Percentiles rank a stretch among this genome's conserved stretches.
Conservation (phyloP, 257 asterid species). For the Striga asiatica region DNA sequence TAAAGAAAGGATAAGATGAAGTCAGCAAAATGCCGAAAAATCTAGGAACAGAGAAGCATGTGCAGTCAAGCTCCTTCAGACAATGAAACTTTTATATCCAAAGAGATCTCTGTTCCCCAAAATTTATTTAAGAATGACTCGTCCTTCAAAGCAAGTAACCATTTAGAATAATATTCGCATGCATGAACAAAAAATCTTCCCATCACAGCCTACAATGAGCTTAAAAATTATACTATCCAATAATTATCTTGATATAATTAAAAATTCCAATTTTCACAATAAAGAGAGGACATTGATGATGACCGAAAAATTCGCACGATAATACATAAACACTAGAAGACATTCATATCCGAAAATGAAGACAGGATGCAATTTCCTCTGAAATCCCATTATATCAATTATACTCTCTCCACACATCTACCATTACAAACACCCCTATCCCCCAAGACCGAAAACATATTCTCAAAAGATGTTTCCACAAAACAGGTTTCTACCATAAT, state of each 20-base stretch:
- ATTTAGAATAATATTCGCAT: background rate
- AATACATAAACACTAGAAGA: background rate
- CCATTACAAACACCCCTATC: background rate
- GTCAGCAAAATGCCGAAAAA: background rate
- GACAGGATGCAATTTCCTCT: background rate
- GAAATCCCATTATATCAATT: background rate
- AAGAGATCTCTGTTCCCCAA: background rate
- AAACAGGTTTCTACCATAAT: background rate
- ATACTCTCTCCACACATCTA: background rate
- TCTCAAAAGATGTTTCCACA: background rate
- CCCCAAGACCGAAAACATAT: no score
- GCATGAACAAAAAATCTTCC: background rate
- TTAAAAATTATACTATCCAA: no score
- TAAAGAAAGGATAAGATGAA: background rate
- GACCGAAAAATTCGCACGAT: background rate
- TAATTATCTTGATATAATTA: background rate
- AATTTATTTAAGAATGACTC: background rate
- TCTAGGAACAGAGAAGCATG: background rate
- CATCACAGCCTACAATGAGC: no score
- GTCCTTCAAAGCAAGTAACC: background rate
- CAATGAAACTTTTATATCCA: background rate
- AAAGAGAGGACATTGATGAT: background rate
- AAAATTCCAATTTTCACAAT: no score
- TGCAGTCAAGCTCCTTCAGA: background rate
- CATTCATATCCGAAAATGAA: background rate